A percentile compares a stretch with the other conserved stretches of the same genome.
These are phyloP conservation scores for Magnusiomyces suaveolens DNA, from an alignment of 1,139 yeast species.

Conservation along the genomic window DNA sequence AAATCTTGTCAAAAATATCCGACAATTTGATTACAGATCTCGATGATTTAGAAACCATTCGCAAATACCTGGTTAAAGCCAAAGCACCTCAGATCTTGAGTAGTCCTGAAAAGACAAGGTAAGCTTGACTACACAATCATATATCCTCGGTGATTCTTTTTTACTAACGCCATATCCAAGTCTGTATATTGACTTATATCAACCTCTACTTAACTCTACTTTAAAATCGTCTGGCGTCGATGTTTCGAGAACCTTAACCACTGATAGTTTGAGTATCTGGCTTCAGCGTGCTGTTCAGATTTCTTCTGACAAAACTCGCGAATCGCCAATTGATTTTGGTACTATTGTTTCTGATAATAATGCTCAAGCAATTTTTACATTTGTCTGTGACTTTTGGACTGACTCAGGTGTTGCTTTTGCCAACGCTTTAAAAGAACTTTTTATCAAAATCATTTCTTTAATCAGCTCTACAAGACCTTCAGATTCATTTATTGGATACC, in stretches of 20 bases:
- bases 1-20: neutral
- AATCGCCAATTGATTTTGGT: slow-evolving; percentile 8
- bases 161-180: slow-evolving; percentile 1
- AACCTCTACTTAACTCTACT: slow-evolving; percentile 18
- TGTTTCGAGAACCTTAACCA: slow-evolving; percentile 36
- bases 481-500: slow-evolving; percentile 15
- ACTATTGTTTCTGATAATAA: slow-evolving; percentile 24
- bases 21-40: neutral
- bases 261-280: slow-evolving; percentile 61
- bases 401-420: slow-evolving; percentile 63
- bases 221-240: slow-evolving; percentile 28
- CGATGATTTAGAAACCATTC: slow-evolving; percentile 12
- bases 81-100: slow-evolving; percentile 13
- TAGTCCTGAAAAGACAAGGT: slow-evolving; percentile 6
- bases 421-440: slow-evolving; percentile 54
- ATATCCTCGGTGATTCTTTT: too few species aligned
- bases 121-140: neutral
- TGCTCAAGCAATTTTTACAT: slow-evolving; percentile 40
- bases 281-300: slow-evolving; percentile 43
- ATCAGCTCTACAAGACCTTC: slow-evolving; percentile 21
- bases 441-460: slow-evolving; percentile 42
- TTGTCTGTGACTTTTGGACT: slow-evolving; percentile 58
- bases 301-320: slow-evolving; percentile 8
- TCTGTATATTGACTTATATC: slow-evolving; percentile 9
- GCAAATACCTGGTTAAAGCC: slow-evolving; percentile 16